These are phyloP conservation scores for Rhodotorula kratochvilovae DNA, from an alignment of 768 basidiomycete genomes.

Conservation along the genomic window DNA sequence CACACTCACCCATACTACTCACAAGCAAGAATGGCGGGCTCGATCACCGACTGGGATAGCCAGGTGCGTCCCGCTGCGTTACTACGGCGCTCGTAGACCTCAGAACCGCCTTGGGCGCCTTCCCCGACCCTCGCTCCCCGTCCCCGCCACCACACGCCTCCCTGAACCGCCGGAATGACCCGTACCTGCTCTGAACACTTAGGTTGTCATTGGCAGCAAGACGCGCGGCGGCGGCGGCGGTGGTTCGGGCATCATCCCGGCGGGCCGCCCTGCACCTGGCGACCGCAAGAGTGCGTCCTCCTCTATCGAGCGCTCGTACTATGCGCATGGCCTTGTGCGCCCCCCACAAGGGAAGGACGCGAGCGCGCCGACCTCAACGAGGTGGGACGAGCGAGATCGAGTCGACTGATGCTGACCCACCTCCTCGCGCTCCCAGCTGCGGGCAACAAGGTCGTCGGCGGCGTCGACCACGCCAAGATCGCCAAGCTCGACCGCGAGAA, in stretches of 20 bases:
- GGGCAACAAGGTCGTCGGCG: conserved; percentile 31
- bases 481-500: conserved; percentile 42
- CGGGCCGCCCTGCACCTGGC: conserved; percentile 4
- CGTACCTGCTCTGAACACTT: background rate
- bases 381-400: background rate
- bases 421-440: background rate
- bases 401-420: background rate
- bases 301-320: background rate
- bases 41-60: conserved; percentile 37
- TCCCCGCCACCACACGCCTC: no score
- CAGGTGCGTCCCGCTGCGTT: conserved; percentile 1
- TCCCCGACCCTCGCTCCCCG: no score
- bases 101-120: background rate
- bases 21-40: no score
- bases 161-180: no score
- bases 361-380: no score
- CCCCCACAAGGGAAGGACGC: no score
- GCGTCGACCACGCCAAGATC: conserved; percentile 40
- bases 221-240: conserved; percentile 14
- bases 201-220: conserved; percentile 34
- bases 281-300: conserved; percentile 31
- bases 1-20: no score
- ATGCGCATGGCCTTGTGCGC: no score
- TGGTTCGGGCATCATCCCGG: background rate
- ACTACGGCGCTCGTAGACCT: background rate